Conservation (phyloP, 257 asterid genomes). For the Avicennia marina region DNA sequence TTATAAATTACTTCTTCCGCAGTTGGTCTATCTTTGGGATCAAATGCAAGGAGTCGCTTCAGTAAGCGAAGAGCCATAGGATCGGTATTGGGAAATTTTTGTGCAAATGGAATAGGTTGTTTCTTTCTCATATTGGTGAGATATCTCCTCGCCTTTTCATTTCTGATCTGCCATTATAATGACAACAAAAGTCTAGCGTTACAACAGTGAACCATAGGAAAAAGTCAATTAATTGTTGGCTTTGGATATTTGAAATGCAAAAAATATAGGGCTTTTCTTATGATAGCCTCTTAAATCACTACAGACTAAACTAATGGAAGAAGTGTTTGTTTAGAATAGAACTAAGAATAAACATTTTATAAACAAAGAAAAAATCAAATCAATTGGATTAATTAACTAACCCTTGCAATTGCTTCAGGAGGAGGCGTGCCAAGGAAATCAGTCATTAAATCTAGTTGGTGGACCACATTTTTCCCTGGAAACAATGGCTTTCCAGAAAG, state of each 20-base stretch:
- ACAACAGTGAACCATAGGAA: slow-evolving; percentile 1
- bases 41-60: slow-evolving; percentile 82
- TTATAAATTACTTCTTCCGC: slow-evolving; percentile 69
- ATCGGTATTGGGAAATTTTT: slow-evolving; percentile 71
- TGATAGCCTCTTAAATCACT: neutral
- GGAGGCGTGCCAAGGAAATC: slow-evolving; percentile 96
- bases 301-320: neutral
- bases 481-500: slow-evolving; percentile 80
- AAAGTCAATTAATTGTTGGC: neutral
- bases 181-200: slow-evolving; percentile 15
- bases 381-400: slow-evolving; percentile 25
- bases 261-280: neutral
- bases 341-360: neutral
- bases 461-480: slow-evolving; percentile 94
- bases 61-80: slow-evolving; percentile 76
- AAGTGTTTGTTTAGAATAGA: neutral
- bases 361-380: neutral
- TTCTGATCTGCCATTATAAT: slow-evolving; percentile 78
- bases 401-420: slow-evolving; percentile 79
- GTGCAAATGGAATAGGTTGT: slow-evolving; percentile 65
- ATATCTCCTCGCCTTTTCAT: slow-evolving; percentile 96
- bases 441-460: slow-evolving; percentile 87
- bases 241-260: neutral
- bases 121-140: slow-evolving; percentile 84
- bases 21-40: slow-evolving; percentile 90